phyloP scores from a whole-genome alignment of 495 filamentous ascomycete genomes.

The Hypoxylon subgilvum region DNA sequence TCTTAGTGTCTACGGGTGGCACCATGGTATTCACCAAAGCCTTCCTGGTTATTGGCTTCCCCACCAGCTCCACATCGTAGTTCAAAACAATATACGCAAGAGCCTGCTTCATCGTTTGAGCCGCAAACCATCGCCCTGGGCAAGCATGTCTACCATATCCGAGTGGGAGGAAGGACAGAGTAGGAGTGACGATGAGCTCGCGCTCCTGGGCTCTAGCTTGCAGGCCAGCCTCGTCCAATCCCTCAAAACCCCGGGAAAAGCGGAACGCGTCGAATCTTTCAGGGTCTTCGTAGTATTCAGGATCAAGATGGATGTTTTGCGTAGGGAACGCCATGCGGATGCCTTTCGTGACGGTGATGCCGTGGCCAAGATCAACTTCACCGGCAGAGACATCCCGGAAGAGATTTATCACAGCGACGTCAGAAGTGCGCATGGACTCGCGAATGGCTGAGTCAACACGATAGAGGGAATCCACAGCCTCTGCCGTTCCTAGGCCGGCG shows the following conservation, averaged over 20 bases:
- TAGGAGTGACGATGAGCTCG: background rate
- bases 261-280: conserved; percentile 13
- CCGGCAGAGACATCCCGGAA: background rate
- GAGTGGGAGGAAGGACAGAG: background rate
- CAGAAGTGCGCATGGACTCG: conserved; percentile 25
- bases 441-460: conserved; percentile 18
- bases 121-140: background rate
- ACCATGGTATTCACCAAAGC: conserved; percentile 1
- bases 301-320: conserved; percentile 18
- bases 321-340: conserved; percentile 1
- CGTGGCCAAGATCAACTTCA: conserved; percentile 4
- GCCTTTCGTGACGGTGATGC: background rate
- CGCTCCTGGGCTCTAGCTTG: background rate
- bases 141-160: background rate
- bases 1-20: background rate
- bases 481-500: background rate
- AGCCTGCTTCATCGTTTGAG: background rate
- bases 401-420: background rate
- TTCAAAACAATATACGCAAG: background rate
- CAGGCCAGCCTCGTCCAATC: background rate
- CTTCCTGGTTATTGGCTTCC: background rate
- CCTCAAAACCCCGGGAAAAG: conserved; percentile 4
- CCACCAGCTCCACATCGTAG: conserved; percentile 1
- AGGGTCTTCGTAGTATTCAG: conserved; percentile 8
- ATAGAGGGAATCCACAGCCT: conserved; percentile 1